A percentile compares a stretch with the other conserved stretches of the same genome.
phyloP scores from a whole-genome alignment of 208 protist genomes.

The Leptomonas seymouri region DNA sequence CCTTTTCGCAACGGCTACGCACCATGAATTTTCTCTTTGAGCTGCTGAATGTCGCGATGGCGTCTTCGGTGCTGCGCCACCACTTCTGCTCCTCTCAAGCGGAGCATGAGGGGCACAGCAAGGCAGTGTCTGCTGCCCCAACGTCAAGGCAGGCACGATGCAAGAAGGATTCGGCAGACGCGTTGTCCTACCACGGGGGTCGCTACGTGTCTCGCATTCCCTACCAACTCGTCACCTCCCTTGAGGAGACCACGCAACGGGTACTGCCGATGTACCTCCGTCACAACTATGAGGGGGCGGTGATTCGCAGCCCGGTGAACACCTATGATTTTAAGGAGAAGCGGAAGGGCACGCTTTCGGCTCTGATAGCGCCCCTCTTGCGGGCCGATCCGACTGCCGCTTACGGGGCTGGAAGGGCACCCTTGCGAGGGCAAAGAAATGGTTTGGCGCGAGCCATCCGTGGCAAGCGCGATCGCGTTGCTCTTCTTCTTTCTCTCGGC shows the following conservation, averaged over 20 bases:
- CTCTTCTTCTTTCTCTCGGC: conserved; percentile 19
- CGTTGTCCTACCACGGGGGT: conserved; percentile 41
- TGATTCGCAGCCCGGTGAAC: conserved; percentile 76
- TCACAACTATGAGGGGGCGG: conserved; percentile 80
- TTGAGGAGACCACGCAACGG: conserved; percentile 55
- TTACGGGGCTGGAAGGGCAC: too few species aligned
- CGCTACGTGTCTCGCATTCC: conserved; percentile 64
- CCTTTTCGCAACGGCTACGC: conserved; percentile 83
- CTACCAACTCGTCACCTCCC: conserved; percentile 55
- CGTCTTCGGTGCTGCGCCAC: conserved; percentile 44
- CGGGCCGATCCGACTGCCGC: neutral
- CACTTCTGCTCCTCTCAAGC: conserved; percentile 38
- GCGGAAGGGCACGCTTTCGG: conserved; percentile 48
- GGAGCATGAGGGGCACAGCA: neutral
- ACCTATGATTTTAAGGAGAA: conserved; percentile 82
- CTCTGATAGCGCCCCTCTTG: conserved; percentile 49
- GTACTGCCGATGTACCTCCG: conserved; percentile 55
- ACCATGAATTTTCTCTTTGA: conserved; percentile 70
- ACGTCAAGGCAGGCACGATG: neutral
- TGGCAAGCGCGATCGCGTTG: conserved; percentile 8
- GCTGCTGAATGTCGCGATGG: conserved; percentile 46
- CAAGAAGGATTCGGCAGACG: neutral
- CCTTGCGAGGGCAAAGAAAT: neutral
- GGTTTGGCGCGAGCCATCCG: neutral
- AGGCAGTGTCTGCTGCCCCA: neutral